Conservation (phyloP, 2,329 filamentous ascomycete genomes). For the Hypocreales sp. region DNA sequence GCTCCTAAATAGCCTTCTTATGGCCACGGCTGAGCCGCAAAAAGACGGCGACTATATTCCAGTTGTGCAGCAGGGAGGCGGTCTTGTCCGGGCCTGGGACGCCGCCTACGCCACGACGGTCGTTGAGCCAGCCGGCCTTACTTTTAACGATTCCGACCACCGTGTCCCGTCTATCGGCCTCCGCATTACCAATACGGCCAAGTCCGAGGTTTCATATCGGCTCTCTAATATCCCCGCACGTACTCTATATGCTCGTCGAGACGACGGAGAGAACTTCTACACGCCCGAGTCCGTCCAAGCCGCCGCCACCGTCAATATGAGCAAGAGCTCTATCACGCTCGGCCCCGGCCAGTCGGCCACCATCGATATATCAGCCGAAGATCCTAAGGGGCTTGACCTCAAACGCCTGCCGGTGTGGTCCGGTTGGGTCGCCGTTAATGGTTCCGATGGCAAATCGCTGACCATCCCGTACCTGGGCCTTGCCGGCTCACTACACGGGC, state of each 20-base stretch:
- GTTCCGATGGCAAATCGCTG: slow-evolving; percentile 18
- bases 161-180: slow-evolving; percentile 32
- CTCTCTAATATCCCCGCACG: slow-evolving; percentile 31
- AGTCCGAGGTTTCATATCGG: slow-evolving; percentile 31
- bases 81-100: slow-evolving; percentile 43
- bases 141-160: slow-evolving; percentile 48
- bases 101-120: slow-evolving; percentile 36
- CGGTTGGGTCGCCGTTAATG: slow-evolving; percentile 24
- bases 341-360: slow-evolving; percentile 23
- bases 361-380: slow-evolving; percentile 27
- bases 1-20: slow-evolving; percentile 31
- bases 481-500: slow-evolving; percentile 16
- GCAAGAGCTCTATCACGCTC: slow-evolving; percentile 26
- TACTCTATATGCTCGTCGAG: slow-evolving; percentile 37
- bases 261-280: too few species aligned
- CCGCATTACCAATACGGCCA: slow-evolving; percentile 37
- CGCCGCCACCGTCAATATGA: slow-evolving; percentile 26
- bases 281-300: too few species aligned
- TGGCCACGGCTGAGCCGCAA: slow-evolving; percentile 32
- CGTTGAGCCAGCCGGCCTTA: slow-evolving; percentile 36
- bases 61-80: slow-evolving; percentile 40
- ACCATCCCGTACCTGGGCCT: slow-evolving; percentile 25
- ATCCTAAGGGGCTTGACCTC: slow-evolving; percentile 19
- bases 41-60: slow-evolving; percentile 32
- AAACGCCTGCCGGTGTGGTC: slow-evolving; percentile 24